Evolutionary conservation across 257 asterid species (phyloP).

Genomic region (Solanum chilense): DNA sequence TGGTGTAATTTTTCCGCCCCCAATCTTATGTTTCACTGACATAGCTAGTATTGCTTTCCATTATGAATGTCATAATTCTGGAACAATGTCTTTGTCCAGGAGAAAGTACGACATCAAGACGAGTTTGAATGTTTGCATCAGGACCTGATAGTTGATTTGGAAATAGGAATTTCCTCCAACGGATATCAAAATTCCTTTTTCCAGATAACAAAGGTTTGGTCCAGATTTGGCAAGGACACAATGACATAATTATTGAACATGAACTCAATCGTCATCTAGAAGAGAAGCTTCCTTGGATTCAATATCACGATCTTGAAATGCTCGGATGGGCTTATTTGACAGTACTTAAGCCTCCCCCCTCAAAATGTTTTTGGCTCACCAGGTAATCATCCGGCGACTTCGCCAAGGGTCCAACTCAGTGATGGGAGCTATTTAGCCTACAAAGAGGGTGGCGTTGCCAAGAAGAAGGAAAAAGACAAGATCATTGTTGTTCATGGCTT

Average conservation of each 20-base stretch:
- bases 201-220: conserved; percentile 49
- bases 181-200: conserved; percentile 42
- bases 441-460: conserved; percentile 53
- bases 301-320: conserved; percentile 42
- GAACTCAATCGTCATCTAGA: conserved; percentile 36
- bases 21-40: neutral
- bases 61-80: neutral
- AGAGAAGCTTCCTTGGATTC: conserved; percentile 56
- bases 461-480: conserved; percentile 52
- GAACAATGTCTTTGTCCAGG: conserved; percentile 21
- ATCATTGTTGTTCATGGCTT: conserved; percentile 52
- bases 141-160: conserved; percentile 33
- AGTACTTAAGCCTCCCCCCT: conserved; percentile 39
- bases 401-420: conserved; percentile 49
- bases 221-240: conserved; percentile 65
- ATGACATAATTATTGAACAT: conserved; percentile 38
- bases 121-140: conserved; percentile 42
- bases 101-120: conserved; percentile 51
- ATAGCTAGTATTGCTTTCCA: neutral
- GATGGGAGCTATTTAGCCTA: conserved; percentile 74
- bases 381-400: conserved; percentile 59
- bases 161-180: conserved; percentile 50
- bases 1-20: conserved; percentile 11
- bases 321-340: conserved; percentile 45
- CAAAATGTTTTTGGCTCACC: conserved; percentile 61